Evolutionary conservation across 179 eudicot species (phyloP).

Genomic region (Patellifolia procumbens): DNA sequence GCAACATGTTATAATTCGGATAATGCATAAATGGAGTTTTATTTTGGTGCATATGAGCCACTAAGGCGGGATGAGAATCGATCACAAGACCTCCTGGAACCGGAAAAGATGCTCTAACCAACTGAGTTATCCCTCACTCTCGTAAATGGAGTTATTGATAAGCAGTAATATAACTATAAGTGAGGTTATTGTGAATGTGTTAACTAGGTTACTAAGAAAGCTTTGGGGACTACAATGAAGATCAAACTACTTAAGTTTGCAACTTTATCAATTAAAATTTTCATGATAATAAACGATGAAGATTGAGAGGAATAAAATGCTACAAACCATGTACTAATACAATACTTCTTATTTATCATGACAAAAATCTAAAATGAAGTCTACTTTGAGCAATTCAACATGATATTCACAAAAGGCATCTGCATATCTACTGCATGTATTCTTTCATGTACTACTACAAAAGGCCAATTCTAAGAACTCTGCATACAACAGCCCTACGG

Average conservation of each 20-base stretch:
- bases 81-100: too few species aligned
- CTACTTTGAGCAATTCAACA: neutral
- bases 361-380: neutral
- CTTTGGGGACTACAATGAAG: too few species aligned
- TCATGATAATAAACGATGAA: neutral
- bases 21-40: too few species aligned
- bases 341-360: constrained; percentile 14
- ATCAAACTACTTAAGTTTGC: neutral
- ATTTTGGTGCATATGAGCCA: too few species aligned
- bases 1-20: too few species aligned
- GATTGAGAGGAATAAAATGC: neutral
- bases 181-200: too few species aligned
- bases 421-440: constrained; percentile 9
- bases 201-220: too few species aligned
- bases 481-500: constrained; percentile 22
- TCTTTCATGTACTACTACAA: constrained; percentile 12
- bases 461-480: constrained; percentile 11
- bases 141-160: too few species aligned
- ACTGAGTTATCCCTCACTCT: too few species aligned
- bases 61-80: too few species aligned
- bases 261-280: neutral
- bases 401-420: constrained; percentile 15
- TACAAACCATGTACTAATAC: neutral
- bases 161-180: too few species aligned
- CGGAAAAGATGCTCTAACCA: too few species aligned